Evolutionary conservation across 116 monocot genomes (phyloP).

Genomic region (Phalaenopsis hybrid): DNA sequence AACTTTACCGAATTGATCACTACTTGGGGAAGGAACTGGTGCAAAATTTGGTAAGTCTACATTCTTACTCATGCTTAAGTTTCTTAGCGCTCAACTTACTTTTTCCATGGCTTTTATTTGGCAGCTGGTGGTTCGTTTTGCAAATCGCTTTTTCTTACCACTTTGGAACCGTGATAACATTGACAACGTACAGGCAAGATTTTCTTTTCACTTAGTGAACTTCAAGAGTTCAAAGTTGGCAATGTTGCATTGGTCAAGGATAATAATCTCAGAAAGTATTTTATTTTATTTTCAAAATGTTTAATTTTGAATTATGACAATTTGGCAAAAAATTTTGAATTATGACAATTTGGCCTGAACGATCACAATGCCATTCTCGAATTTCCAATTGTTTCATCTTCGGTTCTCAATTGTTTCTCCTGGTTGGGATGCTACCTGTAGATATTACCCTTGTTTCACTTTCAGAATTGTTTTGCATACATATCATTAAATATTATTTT

Average conservation of each 20-base stretch:
- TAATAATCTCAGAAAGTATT: background rate
- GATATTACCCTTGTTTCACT: background rate
- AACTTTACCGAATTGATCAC: slow-evolving; percentile 90
- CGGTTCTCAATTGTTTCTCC: background rate
- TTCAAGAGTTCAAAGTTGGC: background rate
- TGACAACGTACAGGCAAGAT: slow-evolving; percentile 75
- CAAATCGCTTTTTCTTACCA: slow-evolving; percentile 92
- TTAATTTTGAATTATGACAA: background rate
- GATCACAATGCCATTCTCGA: background rate
- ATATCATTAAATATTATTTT: background rate
- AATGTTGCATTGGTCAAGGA: background rate
- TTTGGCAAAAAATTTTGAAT: background rate
- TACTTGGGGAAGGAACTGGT: slow-evolving; percentile 96
- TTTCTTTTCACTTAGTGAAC: slow-evolving; percentile 5
- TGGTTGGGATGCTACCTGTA: background rate
- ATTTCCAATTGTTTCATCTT: background rate
- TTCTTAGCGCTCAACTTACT: background rate
- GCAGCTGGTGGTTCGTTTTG: slow-evolving; percentile 95
- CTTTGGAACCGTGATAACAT: slow-evolving; percentile 99
- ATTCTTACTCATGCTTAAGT: background rate
- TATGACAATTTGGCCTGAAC: background rate
- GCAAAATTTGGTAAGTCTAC: slow-evolving; percentile 74
- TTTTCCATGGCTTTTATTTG: slow-evolving; percentile 6
- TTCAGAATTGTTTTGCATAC: background rate
- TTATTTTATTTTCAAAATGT: background rate